phyloP scores from a whole-genome alignment of 495 filamentous ascomycete genomes.

The Aspergillus steynii region DNA sequence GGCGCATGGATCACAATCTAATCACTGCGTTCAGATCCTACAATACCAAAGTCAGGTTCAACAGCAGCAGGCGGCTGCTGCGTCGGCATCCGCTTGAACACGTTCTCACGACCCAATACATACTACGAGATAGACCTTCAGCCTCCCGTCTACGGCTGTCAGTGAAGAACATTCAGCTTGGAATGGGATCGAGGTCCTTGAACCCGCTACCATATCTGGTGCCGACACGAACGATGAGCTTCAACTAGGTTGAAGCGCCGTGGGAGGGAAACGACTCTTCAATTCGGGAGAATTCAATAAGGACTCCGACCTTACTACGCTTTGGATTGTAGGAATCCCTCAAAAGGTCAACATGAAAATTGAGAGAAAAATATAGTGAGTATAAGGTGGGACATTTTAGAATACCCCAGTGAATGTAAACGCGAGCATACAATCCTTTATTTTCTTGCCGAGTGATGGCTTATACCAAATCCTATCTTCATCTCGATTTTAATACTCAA shows the following conservation, averaged over 20 bases:
- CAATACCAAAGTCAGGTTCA: conserved; percentile 46
- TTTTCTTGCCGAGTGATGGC: neutral
- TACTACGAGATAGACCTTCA: conserved; percentile 2
- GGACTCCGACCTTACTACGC: neutral
- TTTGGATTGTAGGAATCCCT: neutral
- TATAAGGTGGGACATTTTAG: neutral
- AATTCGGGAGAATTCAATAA: neutral
- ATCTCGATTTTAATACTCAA: neutral
- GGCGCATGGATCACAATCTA: conserved; percentile 8
- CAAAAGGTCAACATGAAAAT: neutral
- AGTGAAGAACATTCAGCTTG: neutral
- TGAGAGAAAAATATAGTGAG: neutral
- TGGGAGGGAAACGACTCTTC: neutral
- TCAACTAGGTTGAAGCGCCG: neutral
- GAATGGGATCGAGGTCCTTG: neutral
- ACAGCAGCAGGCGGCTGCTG: conserved; percentile 39
- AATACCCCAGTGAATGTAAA: neutral
- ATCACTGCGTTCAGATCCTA: conserved; percentile 36
- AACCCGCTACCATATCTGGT: neutral
- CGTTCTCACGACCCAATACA: neutral
- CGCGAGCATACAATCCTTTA: neutral
- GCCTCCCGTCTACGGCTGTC: neutral
- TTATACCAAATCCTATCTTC: neutral
- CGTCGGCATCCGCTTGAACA: conserved; percentile 37
- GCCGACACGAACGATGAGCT: neutral